Conservation (phyloP, 208 protist genomes). For the Angomonas ambiguus region DNA sequence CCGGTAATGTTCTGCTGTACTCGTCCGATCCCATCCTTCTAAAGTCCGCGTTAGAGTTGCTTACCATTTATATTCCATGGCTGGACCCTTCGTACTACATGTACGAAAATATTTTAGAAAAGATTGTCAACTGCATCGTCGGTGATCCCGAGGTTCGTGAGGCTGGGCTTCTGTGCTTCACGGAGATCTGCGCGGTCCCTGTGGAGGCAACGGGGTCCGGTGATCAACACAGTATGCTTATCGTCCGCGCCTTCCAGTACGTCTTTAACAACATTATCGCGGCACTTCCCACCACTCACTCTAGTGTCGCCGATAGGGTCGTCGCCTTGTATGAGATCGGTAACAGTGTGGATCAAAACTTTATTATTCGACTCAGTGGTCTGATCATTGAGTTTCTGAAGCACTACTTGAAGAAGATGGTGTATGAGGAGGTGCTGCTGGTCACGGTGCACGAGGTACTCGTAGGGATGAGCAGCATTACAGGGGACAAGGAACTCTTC, state of each 20-base stretch:
- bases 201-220: conserved; percentile 36
- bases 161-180: conserved; percentile 59
- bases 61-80: conserved; percentile 82
- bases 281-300: conserved; percentile 68
- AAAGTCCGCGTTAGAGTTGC: conserved; percentile 65
- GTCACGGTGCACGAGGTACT: conserved; percentile 88
- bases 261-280: conserved; percentile 62
- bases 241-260: conserved; percentile 59
- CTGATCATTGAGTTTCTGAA: conserved; percentile 94
- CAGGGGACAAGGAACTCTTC: conserved; percentile 96
- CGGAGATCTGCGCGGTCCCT: conserved; percentile 54
- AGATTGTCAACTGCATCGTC: conserved; percentile 38
- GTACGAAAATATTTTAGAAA: conserved; percentile 50
- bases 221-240: conserved; percentile 53
- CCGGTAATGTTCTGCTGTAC: conserved; percentile 57
- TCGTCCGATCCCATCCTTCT: conserved; percentile 48
- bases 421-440: conserved; percentile 80
- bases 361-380: conserved; percentile 85
- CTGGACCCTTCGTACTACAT: conserved; percentile 76
- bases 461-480: conserved; percentile 93
- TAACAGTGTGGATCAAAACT: conserved; percentile 64
- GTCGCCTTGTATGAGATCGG: conserved; percentile 61
- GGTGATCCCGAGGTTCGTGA: conserved; percentile 35
- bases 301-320: conserved; percentile 45
- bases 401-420: conserved; percentile 84